Base-by-base conservation (phyloP, 352 stramenopile genomes). In the Pythium folliculosum region DNA sequence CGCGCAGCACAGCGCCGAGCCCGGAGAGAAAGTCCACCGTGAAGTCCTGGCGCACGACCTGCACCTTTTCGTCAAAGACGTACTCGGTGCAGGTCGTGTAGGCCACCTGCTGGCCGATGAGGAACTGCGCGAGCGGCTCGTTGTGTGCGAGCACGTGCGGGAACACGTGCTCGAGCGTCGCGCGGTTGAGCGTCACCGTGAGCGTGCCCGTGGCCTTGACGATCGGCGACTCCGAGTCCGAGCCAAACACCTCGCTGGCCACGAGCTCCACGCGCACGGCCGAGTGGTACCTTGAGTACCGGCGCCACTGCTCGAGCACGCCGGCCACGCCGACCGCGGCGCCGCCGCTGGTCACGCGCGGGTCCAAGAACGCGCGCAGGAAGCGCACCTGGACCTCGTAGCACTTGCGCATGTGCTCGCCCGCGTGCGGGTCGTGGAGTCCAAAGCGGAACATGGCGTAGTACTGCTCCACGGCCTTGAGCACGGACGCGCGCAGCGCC, bases 91-190 rank as follows among this genome's bases (percentile, higher is more conserved):
- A 78, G 21, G 76, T 85, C 54, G 78, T 71, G 63, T 90, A 91
- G 27, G 77, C 65, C 27, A 90, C 73, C 23, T 84, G 60, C 17
- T 73, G 60, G 35, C 73, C 77, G n/a, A 92, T 65, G 19, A 94
- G 73, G 25, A 70, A 62, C 71, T 90, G 78, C 37, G 86, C 75
- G 21, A 92, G 65, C 58, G 63, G 56, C 48, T 92, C 81, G 58
- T 91, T 77, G 6, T 53, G 45, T 1, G 37, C 37, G 37, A 93
- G 38, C 16, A 89, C 73, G 57, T 88, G 71, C 16, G 85, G 85
- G 62, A 91, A 93, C 37, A 93, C 66, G n/a, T 77, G 64, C 44
- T 88, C 81, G 43, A 93, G 82, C 10, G 81, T 87, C 17, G 57
- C 47, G 49, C 80, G 81, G 60, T 73, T 89, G 38, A 90, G 58